Evolutionary conservation across 345 rosid species (phyloP).

Genomic region (Garcia nutans): DNA sequence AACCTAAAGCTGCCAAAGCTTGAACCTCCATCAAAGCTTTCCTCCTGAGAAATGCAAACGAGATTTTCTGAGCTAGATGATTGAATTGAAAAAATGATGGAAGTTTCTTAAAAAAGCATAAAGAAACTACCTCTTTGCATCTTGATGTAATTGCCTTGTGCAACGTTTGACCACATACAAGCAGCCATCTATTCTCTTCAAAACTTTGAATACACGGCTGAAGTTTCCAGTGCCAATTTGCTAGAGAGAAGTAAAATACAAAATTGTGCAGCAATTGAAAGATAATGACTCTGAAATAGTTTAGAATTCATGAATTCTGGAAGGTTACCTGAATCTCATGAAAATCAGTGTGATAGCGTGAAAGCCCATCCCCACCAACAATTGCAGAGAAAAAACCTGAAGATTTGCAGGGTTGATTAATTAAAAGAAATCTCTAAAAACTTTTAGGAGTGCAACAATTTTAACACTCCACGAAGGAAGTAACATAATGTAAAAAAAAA

Average conservation of each 20-base stretch:
- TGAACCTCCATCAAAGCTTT: constrained; percentile 99
- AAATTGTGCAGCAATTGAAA: not conserved
- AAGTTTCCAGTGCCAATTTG: constrained; percentile 89
- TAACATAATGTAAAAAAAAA: no score
- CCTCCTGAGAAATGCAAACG: constrained; percentile 49
- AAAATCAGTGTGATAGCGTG: constrained; percentile 88
- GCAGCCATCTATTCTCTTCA: constrained; percentile 96
- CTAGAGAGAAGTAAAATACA: constrained; percentile 38
- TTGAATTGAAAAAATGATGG: constrained; percentile 1
- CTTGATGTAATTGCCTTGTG: constrained; percentile 64
- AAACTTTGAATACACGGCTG: constrained; percentile 79
- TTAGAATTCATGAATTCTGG: not conserved
- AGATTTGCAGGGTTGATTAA: constrained; percentile 18
- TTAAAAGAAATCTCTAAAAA: constrained; percentile 9
- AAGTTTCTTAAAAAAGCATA: not conserved
- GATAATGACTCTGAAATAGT: not conserved
- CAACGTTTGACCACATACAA: constrained; percentile 86
- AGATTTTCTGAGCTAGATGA: constrained; percentile 6
- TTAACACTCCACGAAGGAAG: not conserved
- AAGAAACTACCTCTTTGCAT: constrained; percentile 63
- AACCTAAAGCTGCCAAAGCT: constrained; percentile 94
- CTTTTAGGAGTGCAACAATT: constrained; percentile 1
- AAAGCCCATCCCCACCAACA: constrained; percentile 76
- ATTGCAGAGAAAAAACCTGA: constrained; percentile 64
- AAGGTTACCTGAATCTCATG: constrained; percentile 84